Base-by-base conservation (phyloP, 1,284 basidiomycete genomes). In the Vanrija sp. region DNA sequence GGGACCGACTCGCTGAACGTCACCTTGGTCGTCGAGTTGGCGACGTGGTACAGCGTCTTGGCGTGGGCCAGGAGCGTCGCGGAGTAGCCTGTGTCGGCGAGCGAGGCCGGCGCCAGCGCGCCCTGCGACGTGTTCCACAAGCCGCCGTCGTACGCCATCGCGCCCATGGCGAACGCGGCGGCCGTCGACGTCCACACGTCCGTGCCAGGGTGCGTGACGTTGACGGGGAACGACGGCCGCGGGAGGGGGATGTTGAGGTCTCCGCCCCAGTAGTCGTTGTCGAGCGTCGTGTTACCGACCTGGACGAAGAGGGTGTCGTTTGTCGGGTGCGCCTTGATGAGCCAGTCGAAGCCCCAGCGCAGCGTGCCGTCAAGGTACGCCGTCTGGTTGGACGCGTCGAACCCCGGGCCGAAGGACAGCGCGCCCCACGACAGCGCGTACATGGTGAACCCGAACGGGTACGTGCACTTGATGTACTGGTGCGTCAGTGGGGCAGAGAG, bases 341-440 rank as follows among this genome's bases (percentile, higher is more conserved):
- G 77, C 89, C 90, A 95, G 73, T 92, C 88, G 42, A 92, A 81
- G 24, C 90, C 87, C 88, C 89, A 93, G 57, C 91, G 83, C 41
- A 92, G 75, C 78, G 86, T 89, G 53, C 83, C 82, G 64, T 95
- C 92, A 18, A 94, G 82, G 70, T 94, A 94, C 3, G 84, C 82
- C 1, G 90, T 90, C 73, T 95, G 91, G 84, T 39, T 39, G 19
- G 38, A 39, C n/a, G 12, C 62, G 56, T 89, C 87, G 68, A 90
- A 95, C 5, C 87, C 92, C 83, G 59, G 78, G 45, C 92, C 92
- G 65, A 82, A 88, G 61, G 89, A 88, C 38, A 85, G 82, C 16
- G 86, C 91, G 23, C 88, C 88, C 91, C 92, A 94, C 57, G 89
- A 87, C 45, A 90, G 78, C 0, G 87, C 88, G 78, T 86, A 89